Base-by-base conservation (phyloP, 1,139 yeast species). In the Kurtzmaniella quercitrusa region DNA sequence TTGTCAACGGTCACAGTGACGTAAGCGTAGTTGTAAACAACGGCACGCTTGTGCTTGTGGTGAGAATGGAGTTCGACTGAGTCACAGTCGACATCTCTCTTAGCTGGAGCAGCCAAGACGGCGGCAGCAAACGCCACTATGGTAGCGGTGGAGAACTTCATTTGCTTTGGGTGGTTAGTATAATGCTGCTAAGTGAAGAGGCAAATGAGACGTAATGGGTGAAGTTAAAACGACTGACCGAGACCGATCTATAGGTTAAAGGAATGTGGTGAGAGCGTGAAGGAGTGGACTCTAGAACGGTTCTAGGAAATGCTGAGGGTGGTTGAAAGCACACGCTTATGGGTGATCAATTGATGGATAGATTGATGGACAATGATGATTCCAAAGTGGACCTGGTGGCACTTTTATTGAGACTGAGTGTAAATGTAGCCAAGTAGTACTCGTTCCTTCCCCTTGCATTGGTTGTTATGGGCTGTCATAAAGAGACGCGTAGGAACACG, bases 91-190 rank as follows among this genome's bases (percentile, higher is more conserved):
- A 15, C 16, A 16, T 53, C 59, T 40, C 52, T 61, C 25, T 55
- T 57, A 47, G 79, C 75, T 42, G 81, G 77, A 44, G 77, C 77
- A 48, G 79, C 78, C 42, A 63, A 42, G 37, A 69, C 66, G 43
- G 71, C 62, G 43, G 72, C 62, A 43, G 78, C 63, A 58, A 67
- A 55, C 49, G 68, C 67, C 47, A 66, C 56, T 21, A 65, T 48
- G 43, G 66, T 50, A 45, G 66, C 55, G 43, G 55, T 50, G 43
- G 63, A 53, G 43, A 67, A 60, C 54, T 63, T 66, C 73, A 68
- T 68, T 40, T 29, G 31, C 17, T 25, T 21, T 34, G 15, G 14
- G 18, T 31, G 14, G 18, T 31, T 14, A 31, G 18, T 14, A 14
- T 14, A 14, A 16, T 31, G 18, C 11, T 14, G 6, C 6, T 3